Base-by-base conservation (phyloP, 1,284 basidiomycete species). In the Ganoderma lucidum region DNA sequence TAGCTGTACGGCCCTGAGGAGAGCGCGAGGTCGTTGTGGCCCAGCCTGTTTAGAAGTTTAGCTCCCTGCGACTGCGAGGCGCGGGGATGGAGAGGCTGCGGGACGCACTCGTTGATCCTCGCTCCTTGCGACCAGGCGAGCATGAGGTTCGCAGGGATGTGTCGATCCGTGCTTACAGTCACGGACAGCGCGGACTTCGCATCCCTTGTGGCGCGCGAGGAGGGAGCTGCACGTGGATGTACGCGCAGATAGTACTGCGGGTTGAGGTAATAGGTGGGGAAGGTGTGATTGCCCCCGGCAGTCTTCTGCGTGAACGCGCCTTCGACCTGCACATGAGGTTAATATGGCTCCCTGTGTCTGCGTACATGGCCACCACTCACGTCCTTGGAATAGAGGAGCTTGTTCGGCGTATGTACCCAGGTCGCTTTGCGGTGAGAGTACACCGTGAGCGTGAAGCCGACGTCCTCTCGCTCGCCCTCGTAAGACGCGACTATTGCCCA, bases 201-300 rank as follows among this genome's bases (percentile, higher is more conserved):
- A 30, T 73, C 69, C 14, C 69, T 72, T 2, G 56, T 71, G 1
- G 55, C 65, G 41, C 74, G 71, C 12, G 72, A 51, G 9, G 67
- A 69, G 17, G 73, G 61, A 2, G 39, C 45, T 1, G 19, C 15
- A 9, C 44, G 67, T 0, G 86, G 80, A 66, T 84, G 80, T 15
- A 97, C 81, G 2, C 79, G 83, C 4, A 98, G 81, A 62, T 86
- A 84, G 79, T 94, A 98, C 78, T 98, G 96, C 0, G 97, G 97
- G 77, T 99, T 99, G 68, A 88, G 81, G 88, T 97, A 93, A 81
- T 95, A 98, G 0, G 92, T 91, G 0, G 94, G 87, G 73, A 90
- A 85, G 0, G 88, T 88, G 61, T 90, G 87, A 76, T 96, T 96
- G 0, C 97, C 97, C 0, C 97, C 97, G 0, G 94, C 88, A 12